A percentile compares a stretch with the other conserved stretches of the same genome.
Evolutionary conservation across 495 filamentous ascomycete genomes (phyloP).

Genomic region (Arthonia radiata): DNA sequence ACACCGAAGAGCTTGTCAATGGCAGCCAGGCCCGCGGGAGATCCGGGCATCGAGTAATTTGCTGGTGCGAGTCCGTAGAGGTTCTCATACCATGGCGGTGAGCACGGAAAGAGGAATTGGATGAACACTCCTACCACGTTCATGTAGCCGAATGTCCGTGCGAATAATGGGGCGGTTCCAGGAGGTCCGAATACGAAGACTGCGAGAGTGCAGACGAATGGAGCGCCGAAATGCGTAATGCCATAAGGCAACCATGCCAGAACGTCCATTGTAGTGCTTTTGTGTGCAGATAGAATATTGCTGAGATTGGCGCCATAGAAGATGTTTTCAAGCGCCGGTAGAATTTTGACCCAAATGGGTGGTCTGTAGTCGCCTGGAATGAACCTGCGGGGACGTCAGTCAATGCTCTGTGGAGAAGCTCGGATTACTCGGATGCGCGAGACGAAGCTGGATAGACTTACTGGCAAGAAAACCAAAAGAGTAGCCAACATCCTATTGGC

Average conservation of each 20-base stretch:
- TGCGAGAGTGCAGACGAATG: slow-evolving; percentile 43
- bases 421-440: slow-evolving; percentile 3
- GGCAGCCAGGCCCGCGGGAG: slow-evolving; percentile 67
- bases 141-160: slow-evolving; percentile 73
- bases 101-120: slow-evolving; percentile 76
- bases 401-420: neutral
- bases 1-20: slow-evolving; percentile 72
- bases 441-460: slow-evolving; percentile 27
- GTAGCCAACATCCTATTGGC: slow-evolving; percentile 57
- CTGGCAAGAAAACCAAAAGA: slow-evolving; percentile 79
- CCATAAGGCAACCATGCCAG: slow-evolving; percentile 90
- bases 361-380: slow-evolving; percentile 65
- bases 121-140: slow-evolving; percentile 64
- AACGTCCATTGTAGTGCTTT: slow-evolving; percentile 53
- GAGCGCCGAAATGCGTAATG: slow-evolving; percentile 63
- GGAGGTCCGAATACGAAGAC: slow-evolving; percentile 78
- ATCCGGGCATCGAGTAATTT: slow-evolving; percentile 71
- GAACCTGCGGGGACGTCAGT: slow-evolving; percentile 29
- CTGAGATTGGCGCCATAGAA: slow-evolving; percentile 88
- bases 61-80: slow-evolving; percentile 68
- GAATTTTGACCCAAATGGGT: slow-evolving; percentile 79
- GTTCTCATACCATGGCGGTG: slow-evolving; percentile 77
- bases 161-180: slow-evolving; percentile 62
- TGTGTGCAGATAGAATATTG: slow-evolving; percentile 80
- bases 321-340: slow-evolving; percentile 91